A percentile compares a stretch with the other conserved stretches of the same genome.
These are phyloP conservation scores for Dillenia turbinata DNA, from an alignment of 164 flowering plant genomes.

Conservation along the genomic window DNA sequence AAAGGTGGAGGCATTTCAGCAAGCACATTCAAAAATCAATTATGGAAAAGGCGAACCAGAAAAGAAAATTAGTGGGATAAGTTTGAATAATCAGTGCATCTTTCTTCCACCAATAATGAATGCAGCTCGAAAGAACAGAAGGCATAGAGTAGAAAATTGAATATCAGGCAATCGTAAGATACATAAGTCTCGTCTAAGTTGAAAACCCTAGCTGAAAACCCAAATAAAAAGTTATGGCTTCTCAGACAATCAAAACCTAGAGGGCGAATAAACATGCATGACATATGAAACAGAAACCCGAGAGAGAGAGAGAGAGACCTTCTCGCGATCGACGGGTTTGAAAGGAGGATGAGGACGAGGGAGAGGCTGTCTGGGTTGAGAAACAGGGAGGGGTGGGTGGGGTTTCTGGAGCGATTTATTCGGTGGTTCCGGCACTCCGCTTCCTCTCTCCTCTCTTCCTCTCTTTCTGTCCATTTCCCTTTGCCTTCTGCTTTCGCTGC, in stretches of 20 bases:
- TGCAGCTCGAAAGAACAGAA: background rate
- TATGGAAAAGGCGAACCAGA: too few relatives aligned
- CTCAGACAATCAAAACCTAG: background rate
- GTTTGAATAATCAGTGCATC: too few relatives aligned
- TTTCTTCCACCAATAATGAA: too few relatives aligned
- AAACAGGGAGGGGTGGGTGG: constrained; percentile 17
- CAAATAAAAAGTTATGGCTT: background rate
- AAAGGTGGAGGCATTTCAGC: too few relatives aligned
- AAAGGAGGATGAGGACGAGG: constrained; percentile 43
- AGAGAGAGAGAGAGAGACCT: constrained; percentile 18
- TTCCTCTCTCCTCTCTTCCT: constrained; percentile 17
- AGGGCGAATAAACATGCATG: background rate
- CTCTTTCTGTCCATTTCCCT: constrained; percentile 7
- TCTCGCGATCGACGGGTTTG: constrained; percentile 58
- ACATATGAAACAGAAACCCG: background rate
- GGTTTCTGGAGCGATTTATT: constrained; percentile 27
- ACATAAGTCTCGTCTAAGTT: background rate
- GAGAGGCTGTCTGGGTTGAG: constrained; percentile 29
- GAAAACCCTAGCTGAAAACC: background rate
- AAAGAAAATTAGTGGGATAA: too few relatives aligned
- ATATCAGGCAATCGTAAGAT: background rate
- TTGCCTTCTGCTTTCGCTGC: background rate
- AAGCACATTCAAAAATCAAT: too few relatives aligned
- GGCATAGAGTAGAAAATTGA: background rate
- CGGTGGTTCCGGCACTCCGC: constrained; percentile 33